Conservation (phyloP, 495 filamentous ascomycete genomes). For the Lophium mytilinum region DNA sequence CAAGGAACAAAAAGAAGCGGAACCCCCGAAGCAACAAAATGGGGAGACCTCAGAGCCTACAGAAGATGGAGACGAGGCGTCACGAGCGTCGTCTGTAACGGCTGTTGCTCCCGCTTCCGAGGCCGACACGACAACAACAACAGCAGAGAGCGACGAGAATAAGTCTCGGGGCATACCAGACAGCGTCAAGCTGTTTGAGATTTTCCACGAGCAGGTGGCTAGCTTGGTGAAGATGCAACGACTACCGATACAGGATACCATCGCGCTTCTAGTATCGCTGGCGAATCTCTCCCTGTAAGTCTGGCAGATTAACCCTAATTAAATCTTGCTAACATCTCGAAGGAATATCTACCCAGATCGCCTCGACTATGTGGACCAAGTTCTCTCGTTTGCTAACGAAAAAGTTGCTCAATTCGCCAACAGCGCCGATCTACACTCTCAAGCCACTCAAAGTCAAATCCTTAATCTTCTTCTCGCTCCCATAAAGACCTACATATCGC, state of each 20-base stretch:
- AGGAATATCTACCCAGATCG: constrained; percentile 86
- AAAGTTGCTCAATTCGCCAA: constrained; percentile 87
- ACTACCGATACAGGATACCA: constrained; percentile 88
- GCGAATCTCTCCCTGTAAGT: constrained; percentile 75
- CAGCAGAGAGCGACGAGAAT: constrained; percentile 34
- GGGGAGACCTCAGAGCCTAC: constrained; percentile 36
- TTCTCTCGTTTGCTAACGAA: constrained; percentile 77
- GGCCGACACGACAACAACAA: constrained; percentile 28
- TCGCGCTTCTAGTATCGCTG: constrained; percentile 83
- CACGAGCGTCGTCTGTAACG: constrained; percentile 10
- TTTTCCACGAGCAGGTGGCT: constrained; percentile 94
- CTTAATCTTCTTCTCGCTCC: constrained; percentile 81
- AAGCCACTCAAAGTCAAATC: constrained; percentile 77
- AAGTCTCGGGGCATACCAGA: constrained; percentile 67
- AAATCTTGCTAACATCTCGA: not conserved
- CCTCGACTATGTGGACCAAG: constrained; percentile 91
- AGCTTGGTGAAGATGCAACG: constrained; percentile 85
- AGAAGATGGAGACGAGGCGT: constrained; percentile 15
- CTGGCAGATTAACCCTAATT: not conserved
- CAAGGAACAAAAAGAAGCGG: constrained; percentile 44
- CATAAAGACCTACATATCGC: constrained; percentile 77
- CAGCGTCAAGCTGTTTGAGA: constrained; percentile 86
- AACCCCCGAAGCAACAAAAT: constrained; percentile 38
- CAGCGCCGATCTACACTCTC: constrained; percentile 87
- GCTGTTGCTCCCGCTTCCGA: constrained; percentile 26